Percentiles rank a stretch among this genome's conserved stretches.
Conservation (phyloP, 2,329 filamentous ascomycete genomes). For the Berkeleyomyces basicola region DNA sequence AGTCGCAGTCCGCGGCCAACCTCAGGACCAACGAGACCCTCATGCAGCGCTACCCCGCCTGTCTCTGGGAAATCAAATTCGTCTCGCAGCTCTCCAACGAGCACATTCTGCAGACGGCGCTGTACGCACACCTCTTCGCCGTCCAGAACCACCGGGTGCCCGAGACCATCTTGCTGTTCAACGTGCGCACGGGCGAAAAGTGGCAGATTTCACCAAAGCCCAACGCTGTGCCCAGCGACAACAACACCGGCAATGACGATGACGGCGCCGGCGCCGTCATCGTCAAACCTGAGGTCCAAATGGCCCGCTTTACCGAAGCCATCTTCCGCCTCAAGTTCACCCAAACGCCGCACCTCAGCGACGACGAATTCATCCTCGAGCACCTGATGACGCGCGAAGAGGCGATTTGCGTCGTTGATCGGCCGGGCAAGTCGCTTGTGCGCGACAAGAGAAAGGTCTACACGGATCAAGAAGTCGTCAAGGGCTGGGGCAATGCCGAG, state of each 20-base stretch:
- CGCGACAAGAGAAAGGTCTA: not conserved
- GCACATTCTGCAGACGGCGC: constrained; percentile 18
- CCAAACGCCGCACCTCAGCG: not conserved
- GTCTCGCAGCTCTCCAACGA: constrained; percentile 17
- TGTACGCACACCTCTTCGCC: constrained; percentile 18
- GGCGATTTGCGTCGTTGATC: not conserved
- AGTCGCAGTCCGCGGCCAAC: not conserved
- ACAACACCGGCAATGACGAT: not conserved
- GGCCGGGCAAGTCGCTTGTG: not conserved
- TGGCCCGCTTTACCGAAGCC: constrained; percentile 14
- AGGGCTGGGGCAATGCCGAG: not conserved
- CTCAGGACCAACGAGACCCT: not conserved
- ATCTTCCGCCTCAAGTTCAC: constrained; percentile 16
- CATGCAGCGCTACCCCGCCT: not conserved
- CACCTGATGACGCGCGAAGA: not conserved
- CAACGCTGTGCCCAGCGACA: not conserved
- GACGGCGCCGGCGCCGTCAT: not conserved
- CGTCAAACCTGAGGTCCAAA: not conserved
- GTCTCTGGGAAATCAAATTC: constrained; percentile 21
- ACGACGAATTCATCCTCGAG: constrained; percentile 14
- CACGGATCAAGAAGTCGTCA: not conserved
- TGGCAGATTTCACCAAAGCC: constrained; percentile 14
- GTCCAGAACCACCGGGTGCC: constrained; percentile 12
- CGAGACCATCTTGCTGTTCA: constrained; percentile 17
- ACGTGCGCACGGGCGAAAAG: constrained; percentile 19